A percentile compares a stretch with the other conserved stretches of the same genome.
Evolutionary conservation across 495 filamentous ascomycete species (phyloP).

Genomic region (Podospora tetraspora): DNA sequence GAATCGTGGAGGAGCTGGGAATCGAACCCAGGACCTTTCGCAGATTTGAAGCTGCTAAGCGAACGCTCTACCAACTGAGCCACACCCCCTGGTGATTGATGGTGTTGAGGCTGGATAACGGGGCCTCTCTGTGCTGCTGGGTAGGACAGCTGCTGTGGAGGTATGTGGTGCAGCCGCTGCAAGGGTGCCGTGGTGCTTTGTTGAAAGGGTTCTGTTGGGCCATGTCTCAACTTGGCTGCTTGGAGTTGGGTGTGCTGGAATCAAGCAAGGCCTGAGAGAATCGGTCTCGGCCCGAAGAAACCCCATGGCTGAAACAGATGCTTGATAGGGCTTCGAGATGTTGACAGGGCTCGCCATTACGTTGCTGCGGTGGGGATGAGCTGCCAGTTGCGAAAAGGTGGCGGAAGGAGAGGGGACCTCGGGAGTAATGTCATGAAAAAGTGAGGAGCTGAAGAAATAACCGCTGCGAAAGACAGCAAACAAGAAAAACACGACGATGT

Average conservation of each 20-base stretch:
- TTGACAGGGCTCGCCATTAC: too few species aligned
- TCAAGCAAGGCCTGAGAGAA: too few species aligned
- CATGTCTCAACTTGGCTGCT: too few species aligned
- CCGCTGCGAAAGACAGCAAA: background rate
- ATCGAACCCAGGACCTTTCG: slow-evolving; percentile 14
- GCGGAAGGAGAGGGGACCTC: too few species aligned
- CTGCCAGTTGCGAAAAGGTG: too few species aligned
- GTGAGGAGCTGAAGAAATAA: background rate
- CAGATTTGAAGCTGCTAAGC: slow-evolving; percentile 9
- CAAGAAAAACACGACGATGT: too few species aligned
- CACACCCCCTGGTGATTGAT: slow-evolving; percentile 3
- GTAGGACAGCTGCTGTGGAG: background rate
- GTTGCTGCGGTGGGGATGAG: too few species aligned
- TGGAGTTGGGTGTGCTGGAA: too few species aligned
- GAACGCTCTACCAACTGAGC: slow-evolving; percentile 10
- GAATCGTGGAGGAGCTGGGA: slow-evolving; percentile 7
- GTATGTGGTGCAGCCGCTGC: background rate
- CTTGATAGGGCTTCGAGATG: too few species aligned
- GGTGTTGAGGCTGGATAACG: background rate
- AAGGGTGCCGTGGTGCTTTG: background rate
- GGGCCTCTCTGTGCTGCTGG: background rate
- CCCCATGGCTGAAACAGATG: too few species aligned
- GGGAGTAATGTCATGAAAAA: background rate
- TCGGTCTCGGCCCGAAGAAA: too few species aligned
- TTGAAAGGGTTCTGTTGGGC: too few species aligned